These are phyloP conservation scores for Scalesia atractyloides DNA, from an alignment of 129 eudicot genomes.

Conservation along the genomic window DNA sequence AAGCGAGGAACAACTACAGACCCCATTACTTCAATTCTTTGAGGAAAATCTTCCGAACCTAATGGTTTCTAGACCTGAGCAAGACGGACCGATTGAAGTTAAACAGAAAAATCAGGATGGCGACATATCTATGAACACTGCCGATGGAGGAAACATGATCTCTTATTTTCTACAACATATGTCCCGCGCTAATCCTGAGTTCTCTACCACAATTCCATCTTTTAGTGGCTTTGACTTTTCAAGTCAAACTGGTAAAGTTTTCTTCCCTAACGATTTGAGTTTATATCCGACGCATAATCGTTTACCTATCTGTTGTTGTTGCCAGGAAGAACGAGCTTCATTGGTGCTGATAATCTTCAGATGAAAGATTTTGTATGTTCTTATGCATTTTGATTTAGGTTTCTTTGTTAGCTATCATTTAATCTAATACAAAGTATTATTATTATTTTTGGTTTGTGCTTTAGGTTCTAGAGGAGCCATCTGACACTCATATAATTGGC, in stretches of 20 bases:
- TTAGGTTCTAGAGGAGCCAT: constrained; percentile 69
- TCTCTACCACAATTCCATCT: constrained; percentile 60
- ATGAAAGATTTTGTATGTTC: constrained; percentile 66
- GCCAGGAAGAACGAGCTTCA: constrained; percentile 60
- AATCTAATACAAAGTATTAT: neutral
- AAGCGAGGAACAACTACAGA: constrained; percentile 58
- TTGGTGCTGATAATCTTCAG: constrained; percentile 66
- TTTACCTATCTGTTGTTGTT: constrained; percentile 13
- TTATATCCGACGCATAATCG: neutral
- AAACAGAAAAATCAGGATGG: constrained; percentile 55
- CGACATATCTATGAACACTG: constrained; percentile 40
- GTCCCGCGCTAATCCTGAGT: constrained; percentile 65
- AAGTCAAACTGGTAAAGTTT: constrained; percentile 43
- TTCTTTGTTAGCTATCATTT: neutral
- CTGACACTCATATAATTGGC: constrained; percentile 54
- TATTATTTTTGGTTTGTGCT: neutral
- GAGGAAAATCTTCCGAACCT: constrained; percentile 67
- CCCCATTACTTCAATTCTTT: constrained; percentile 60
- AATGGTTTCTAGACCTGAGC: constrained; percentile 35
- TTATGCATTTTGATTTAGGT: constrained; percentile 17
- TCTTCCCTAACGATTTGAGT: neutral
- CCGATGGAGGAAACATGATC: constrained; percentile 54
- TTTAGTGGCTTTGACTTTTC: constrained; percentile 65
- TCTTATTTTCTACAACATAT: constrained; percentile 61
- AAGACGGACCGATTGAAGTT: constrained; percentile 53